Evolutionary conservation across 805 yeast species (phyloP), one percentile per base, ranked within the genome.

Genomic region (Starmerella stigmatis): DNA sequence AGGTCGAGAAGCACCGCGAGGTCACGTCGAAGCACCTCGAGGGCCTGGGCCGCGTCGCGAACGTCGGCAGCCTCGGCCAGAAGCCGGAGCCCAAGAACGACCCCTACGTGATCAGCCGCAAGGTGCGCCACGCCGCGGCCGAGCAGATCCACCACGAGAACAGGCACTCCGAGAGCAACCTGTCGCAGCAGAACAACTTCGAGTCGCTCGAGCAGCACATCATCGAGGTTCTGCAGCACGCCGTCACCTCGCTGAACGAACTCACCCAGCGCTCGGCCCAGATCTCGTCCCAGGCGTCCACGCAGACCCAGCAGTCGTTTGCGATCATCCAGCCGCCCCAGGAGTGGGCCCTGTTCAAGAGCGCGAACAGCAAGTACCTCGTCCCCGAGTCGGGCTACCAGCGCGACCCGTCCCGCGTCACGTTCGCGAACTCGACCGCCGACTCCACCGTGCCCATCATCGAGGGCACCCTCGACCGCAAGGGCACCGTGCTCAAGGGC

Each of bases 121-220:
- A 47, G 9, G 61, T 70, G 2, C 46, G 64, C 22, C 52, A 56
- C 41, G 59, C 62, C 32, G 68, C 73, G 5, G 64, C 63, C 11
- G 58, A 53, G 22, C 78, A 74, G 58, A 53, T 73, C 28, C 55
- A 56, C 36, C 65, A 63, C 49, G 78, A 74, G 58, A 72, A 73
- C 54, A 49, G 54, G 29, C 69, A 67, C 42, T 57, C 68, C 20
- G 74, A 70, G 45, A 66, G 68, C 41, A 58, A 72, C 31, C 57
- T 65, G 37, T 57, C 63, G 39, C 59, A 63, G 41, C 77, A 74
- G 62, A 55, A 57, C 45, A 62, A 65, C 34, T 59, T 72, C 43
- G 60, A 59, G 50, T 57, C 68, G 5, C 55, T 68, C 36, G 79
- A 74, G 56, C 47, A 57, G 19, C 74, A 70, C 52, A 57, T 70